Percentiles rank a stretch among this genome's conserved stretches.
These are phyloP conservation scores for Nakataea oryzae DNA, from an alignment of 2,329 filamentous ascomycete genomes.

Conservation along the genomic window DNA sequence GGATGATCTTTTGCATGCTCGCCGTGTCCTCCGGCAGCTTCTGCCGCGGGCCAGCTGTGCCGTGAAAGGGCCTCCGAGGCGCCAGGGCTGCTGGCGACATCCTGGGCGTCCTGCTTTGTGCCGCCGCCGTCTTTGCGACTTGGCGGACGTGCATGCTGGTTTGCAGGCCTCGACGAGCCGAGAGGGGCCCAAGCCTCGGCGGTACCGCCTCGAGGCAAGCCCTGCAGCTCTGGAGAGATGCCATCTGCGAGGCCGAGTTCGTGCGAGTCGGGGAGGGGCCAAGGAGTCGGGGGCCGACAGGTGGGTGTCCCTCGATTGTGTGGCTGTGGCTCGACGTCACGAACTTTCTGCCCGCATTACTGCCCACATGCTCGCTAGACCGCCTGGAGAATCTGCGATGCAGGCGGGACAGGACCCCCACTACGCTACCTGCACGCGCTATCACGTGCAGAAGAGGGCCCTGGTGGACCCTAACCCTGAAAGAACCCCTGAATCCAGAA, in stretches of 20 bases:
- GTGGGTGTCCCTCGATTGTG: background rate
- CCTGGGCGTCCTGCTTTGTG: background rate
- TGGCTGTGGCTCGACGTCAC: background rate
- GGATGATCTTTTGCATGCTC: conserved; percentile 4
- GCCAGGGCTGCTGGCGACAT: background rate
- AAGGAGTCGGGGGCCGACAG: background rate
- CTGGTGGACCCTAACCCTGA: background rate
- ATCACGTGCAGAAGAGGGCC: background rate
- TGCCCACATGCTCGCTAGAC: background rate
- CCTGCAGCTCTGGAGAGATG: conserved; percentile 1
- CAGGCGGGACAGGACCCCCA: background rate
- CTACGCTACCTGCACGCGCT: background rate
- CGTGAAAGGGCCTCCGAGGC: background rate
- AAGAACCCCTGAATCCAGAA: no score
- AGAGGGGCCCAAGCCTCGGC: background rate
- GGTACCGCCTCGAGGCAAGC: conserved; percentile 1
- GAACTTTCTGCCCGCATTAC: background rate
- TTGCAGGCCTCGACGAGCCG: background rate
- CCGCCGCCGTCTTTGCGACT: background rate
- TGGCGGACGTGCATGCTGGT: background rate
- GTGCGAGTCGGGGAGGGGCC: no score
- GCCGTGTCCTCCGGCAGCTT: background rate
- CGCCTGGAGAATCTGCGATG: background rate
- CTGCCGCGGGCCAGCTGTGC: background rate
- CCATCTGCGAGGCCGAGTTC: background rate